Base-by-base conservation (phyloP, 1,139 yeast species). In the Candida pseudoviswanathii region DNA sequence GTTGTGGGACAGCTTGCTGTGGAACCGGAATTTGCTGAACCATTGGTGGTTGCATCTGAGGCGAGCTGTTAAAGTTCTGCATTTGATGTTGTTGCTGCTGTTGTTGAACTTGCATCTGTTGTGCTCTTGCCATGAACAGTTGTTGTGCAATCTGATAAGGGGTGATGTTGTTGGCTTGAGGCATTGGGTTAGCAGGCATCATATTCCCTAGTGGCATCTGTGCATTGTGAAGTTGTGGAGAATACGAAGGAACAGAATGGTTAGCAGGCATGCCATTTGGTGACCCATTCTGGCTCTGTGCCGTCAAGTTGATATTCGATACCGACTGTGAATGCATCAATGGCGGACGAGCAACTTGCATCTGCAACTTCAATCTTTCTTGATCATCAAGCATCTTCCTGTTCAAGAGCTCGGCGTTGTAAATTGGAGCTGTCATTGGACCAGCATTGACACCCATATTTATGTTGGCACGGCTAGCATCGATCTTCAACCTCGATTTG, bases 391-490 rank as follows among this genome's bases (percentile, higher is more conserved):
- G 41, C 41, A 41, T 42, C n/a, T 45, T 46, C 26, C 40, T 37
- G 40, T 51, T 51, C 26, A 43, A 33, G 16, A 51, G 30, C 21
- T 43, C 44, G 4, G 74, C 63, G 54, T 68, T 64, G 50, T 63
- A 71, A 16, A 69, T 61, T 3, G 77, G 77, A 4, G 76, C 77
- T 24, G 73, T 68, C 44, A 64, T 57, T 24, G 75, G 76, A 2
- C 75, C 76, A n/a, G 58, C 52, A 24, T 45, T 40, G 8, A 49
- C 51, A 16, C 46, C 49, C 40, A 38, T 34, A 31, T 40, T 37
- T 11, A 37, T 11, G 30, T 51, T 48, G 9, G 58, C 58, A 37
- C 45, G 51, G 6, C 39, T 43, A 5, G 51, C 32, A 43, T 55
- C 58, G 37, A 56, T 56, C 45, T 41, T 45, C 27, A 45, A 41